Base-by-base conservation (phyloP, 306 rosid species). In the Medicago ruthenica region DNA sequence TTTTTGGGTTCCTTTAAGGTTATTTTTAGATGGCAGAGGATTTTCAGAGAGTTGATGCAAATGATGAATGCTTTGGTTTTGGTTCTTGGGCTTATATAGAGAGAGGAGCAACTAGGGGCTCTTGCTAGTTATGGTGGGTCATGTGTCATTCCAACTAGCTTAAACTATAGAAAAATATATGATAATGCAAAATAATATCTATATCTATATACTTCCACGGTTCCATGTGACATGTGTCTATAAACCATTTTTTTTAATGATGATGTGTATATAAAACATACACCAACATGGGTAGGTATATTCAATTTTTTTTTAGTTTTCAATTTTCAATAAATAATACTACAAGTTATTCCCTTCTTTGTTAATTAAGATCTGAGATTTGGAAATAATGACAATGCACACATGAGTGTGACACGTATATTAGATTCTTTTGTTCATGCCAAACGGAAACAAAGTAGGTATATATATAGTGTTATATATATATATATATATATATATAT, bases 61-160 rank as follows among this genome's bases (percentile, higher is more conserved):
- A 51, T 80, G 80, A 63, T 86, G 86, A 78, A 45, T 84, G 84
- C 1, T 24, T 50, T 66, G 67, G 71, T 51, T 40, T 79, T 31
- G 73, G 61, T 54, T 82, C 16, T 80, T 80, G 79, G 3, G 27
- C 37, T 79, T 84, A 75, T 74, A 73, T 83, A 81, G 1, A 80
- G 63, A 18, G 73, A 67, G 67, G 67, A 57, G 74, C 62, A 71
- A 42, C 27, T 42, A 20, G 24, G 51, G 76, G 53, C 39, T 54
- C 17, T 57, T 53, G 18, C 18, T 65, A 24, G 77, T 78, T 73
- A 59, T 20, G 83, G 79, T 81, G 85, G 79, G 83, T 65, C 81
- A 71, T 75, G 82, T 66, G 82, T 51, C 65, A 55, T 48, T 50
- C 83, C 76, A 81, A 75, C 86, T 75, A 50, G 81, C 24, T 12